Percentiles rank a stretch among this genome's conserved stretches.
Evolutionary conservation across 805 yeast genomes (phyloP).

Genomic region (Lachancea thermotolerans): DNA sequence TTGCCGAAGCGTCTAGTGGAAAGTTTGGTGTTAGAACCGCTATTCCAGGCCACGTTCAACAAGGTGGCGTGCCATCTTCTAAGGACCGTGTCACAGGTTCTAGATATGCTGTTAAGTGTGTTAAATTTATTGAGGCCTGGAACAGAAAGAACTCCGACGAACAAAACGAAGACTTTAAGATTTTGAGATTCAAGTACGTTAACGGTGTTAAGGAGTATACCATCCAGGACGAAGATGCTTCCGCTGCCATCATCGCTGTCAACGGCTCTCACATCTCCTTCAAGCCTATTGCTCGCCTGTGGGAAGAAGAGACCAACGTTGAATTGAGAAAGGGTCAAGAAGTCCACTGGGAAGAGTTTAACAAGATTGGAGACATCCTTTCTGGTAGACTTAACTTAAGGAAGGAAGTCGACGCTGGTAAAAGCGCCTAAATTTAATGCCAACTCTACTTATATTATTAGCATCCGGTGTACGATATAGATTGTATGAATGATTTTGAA

Average conservation of each 20-base stretch:
- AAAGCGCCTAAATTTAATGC: constrained; percentile 5
- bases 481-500: constrained; percentile 8
- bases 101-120: constrained; percentile 83
- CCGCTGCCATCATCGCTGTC: constrained; percentile 62
- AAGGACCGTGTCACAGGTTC: constrained; percentile 88
- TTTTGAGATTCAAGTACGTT: constrained; percentile 46
- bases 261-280: constrained; percentile 60
- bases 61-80: constrained; percentile 92
- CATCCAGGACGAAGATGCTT: constrained; percentile 36
- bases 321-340: constrained; percentile 57
- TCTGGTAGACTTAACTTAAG: constrained; percentile 61
- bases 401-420: constrained; percentile 29
- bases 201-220: constrained; percentile 44
- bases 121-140: constrained; percentile 76
- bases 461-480: constrained; percentile 10
- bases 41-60: constrained; percentile 97
- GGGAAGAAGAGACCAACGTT: constrained; percentile 55
- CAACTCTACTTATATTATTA: constrained; percentile 2
- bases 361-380: constrained; percentile 55
- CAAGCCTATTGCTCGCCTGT: constrained; percentile 48
- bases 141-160: constrained; percentile 33
- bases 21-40: constrained; percentile 89
- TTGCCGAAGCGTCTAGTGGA: constrained; percentile 69
- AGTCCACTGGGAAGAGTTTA: constrained; percentile 62
- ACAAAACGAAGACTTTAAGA: constrained; percentile 35